A percentile compares a stretch with the other conserved stretches of the same genome.
Conservation (phyloP, 495 filamentous ascomycete species). For the Aspergillus steynii region DNA sequence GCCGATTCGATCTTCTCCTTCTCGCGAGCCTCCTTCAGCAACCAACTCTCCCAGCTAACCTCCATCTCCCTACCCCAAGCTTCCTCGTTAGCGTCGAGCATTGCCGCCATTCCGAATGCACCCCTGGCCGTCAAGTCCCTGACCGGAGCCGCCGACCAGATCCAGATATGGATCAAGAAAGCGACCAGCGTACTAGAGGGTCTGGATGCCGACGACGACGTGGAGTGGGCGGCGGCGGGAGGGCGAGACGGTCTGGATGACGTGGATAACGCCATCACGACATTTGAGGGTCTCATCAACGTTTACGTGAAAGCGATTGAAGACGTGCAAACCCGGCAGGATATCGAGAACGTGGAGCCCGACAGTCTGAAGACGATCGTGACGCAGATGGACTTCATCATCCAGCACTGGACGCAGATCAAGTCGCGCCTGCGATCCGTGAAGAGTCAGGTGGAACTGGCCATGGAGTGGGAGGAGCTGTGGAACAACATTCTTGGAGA, state of each 20-base stretch:
- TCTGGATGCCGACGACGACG: constrained; percentile 90
- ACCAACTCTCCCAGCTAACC: constrained; percentile 84
- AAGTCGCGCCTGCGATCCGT: constrained; percentile 70
- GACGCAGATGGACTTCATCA: constrained; percentile 80
- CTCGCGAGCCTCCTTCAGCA: constrained; percentile 84
- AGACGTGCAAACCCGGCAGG: constrained; percentile 75
- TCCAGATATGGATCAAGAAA: constrained; percentile 87
- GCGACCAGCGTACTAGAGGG: constrained; percentile 82
- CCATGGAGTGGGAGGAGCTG: constrained; percentile 98
- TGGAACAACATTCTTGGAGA: constrained; percentile 93
- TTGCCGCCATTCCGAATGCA: constrained; percentile 79
- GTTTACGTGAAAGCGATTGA: constrained; percentile 92
- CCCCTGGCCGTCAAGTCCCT: constrained; percentile 75
- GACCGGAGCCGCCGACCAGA: constrained; percentile 82
- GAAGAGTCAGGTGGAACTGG: constrained; percentile 89
- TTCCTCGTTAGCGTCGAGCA: constrained; percentile 73
- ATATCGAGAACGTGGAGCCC: constrained; percentile 67
- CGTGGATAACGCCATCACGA: constrained; percentile 79
- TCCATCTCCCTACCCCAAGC: constrained; percentile 83
- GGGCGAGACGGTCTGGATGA: constrained; percentile 86
- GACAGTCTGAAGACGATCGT: constrained; percentile 72
- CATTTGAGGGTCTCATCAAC: constrained; percentile 83
- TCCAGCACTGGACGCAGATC: constrained; percentile 82
- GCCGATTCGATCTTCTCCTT: constrained; percentile 84
- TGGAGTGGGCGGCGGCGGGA: constrained; percentile 94